Evolutionary conservation across 306 rosid genomes (phyloP).

Genomic region (Begonia loranthoides): DNA sequence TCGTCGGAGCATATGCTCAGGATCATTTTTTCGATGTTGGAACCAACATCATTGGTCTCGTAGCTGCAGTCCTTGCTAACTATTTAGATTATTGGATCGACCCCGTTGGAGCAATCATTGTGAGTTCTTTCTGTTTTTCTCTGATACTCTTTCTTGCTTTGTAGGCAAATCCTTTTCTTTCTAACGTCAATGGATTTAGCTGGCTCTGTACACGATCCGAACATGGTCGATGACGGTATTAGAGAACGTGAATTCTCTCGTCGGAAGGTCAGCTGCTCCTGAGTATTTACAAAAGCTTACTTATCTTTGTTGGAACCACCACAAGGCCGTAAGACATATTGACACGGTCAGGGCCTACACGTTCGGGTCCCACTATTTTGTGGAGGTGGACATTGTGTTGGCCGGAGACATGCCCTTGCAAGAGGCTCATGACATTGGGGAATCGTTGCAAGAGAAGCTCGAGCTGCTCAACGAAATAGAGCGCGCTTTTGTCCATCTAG

Average conservation of each 20-base stretch:
- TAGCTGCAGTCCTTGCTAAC: slow-evolving; percentile 84
- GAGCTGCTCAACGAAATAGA: slow-evolving; percentile 47
- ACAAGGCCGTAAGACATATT: slow-evolving; percentile 44
- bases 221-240: slow-evolving; percentile 55
- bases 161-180: background rate
- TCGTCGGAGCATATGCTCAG: slow-evolving; percentile 89
- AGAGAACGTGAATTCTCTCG: slow-evolving; percentile 54
- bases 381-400: slow-evolving; percentile 57
- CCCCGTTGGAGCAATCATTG: slow-evolving; percentile 94
- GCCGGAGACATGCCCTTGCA: slow-evolving; percentile 43
- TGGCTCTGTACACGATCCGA: slow-evolving; percentile 52
- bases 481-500: slow-evolving; percentile 62
- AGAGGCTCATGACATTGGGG: slow-evolving; percentile 58
- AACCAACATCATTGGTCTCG: slow-evolving; percentile 85
- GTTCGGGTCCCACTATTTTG: slow-evolving; percentile 57
- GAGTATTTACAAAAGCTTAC: slow-evolving; percentile 53
- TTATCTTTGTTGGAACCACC: slow-evolving; percentile 60
- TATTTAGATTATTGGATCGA: slow-evolving; percentile 82
- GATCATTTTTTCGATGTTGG: slow-evolving; percentile 97
- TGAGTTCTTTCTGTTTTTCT: slow-evolving; percentile 26
- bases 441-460: slow-evolving; percentile 50
- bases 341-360: slow-evolving; percentile 57
- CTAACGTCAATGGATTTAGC: slow-evolving; percentile 12
- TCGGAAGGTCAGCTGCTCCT: slow-evolving; percentile 46
- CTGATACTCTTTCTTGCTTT: background rate